Conservation (phyloP, 441 rosid species). For the Euphorbia schlechtendalii region DNA sequence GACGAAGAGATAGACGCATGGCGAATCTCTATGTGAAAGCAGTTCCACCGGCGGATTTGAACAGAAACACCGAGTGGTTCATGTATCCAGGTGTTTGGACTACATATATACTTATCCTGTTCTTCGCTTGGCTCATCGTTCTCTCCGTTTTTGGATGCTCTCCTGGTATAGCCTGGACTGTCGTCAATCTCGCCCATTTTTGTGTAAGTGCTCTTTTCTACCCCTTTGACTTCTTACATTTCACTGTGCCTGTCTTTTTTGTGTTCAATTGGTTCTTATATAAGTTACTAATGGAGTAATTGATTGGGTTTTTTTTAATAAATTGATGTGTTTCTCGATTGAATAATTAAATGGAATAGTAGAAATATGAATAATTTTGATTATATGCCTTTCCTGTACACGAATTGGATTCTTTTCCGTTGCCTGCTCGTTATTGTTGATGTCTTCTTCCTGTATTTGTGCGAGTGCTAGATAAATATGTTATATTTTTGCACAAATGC, state of each 20-base stretch:
- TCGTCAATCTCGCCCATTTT: slow-evolving; percentile 81
- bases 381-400: not conserved
- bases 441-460: no score
- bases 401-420: slow-evolving; percentile 2
- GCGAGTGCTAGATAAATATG: not conserved
- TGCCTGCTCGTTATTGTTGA: not conserved
- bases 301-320: slow-evolving; percentile 9
- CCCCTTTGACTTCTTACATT: no score
- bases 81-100: slow-evolving; percentile 95
- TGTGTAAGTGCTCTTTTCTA: slow-evolving; percentile 33
- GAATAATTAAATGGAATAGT: not conserved
- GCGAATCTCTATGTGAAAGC: slow-evolving; percentile 69
- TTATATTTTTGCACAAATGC: no score
- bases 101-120: slow-evolving; percentile 61
- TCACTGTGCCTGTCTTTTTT: not conserved
- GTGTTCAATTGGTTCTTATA: no score
- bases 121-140: slow-evolving; percentile 70
- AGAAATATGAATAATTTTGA: not conserved
- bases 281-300: no score
- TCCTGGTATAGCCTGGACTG: slow-evolving; percentile 91
- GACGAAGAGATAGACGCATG: no score
- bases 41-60: slow-evolving; percentile 77
- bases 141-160: slow-evolving; percentile 70
- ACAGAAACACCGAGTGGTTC: slow-evolving; percentile 96
- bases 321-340: not conserved